Conservation (phyloP, 345 rosid genomes). For the Ceriops zippeliana region DNA sequence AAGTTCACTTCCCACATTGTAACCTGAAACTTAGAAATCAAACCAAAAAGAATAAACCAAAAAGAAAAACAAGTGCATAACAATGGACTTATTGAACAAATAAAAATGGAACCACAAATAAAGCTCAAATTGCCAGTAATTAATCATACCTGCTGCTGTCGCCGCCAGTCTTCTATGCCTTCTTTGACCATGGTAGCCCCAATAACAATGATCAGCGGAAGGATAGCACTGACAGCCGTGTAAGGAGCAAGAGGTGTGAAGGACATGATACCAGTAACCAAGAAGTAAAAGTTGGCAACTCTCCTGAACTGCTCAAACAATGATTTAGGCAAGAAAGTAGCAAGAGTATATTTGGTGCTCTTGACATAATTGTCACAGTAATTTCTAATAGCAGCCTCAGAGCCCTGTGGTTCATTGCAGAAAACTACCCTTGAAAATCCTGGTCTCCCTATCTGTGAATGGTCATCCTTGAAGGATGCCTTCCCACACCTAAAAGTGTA, state of each 20-base stretch:
- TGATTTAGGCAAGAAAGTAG: conserved; percentile 84
- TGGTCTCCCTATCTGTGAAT: conserved; percentile 76
- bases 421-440: conserved; percentile 80
- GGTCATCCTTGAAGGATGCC: conserved; percentile 60
- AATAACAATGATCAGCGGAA: conserved; percentile 69
- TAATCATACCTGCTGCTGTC: conserved; percentile 63
- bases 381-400: conserved; percentile 49
- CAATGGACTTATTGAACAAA: background rate
- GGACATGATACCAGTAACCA: conserved; percentile 66
- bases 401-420: conserved; percentile 70
- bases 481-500: conserved; percentile 57
- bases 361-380: conserved; percentile 62
- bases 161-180: conserved; percentile 81
- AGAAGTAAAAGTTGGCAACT: conserved; percentile 86
- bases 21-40: background rate
- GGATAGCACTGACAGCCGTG: conserved; percentile 58
- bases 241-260: conserved; percentile 79
- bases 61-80: too few relatives aligned
- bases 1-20: background rate
- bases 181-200: conserved; percentile 91
- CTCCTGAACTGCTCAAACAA: conserved; percentile 96
- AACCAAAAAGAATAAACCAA: background rate
- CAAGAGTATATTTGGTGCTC: conserved; percentile 72
- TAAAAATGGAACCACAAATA: background rate
- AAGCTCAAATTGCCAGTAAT: conserved; percentile 1